These are phyloP conservation scores for Ophiostoma pallidulum DNA, from an alignment of 2,329 filamentous ascomycete genomes.

Conservation along the genomic window DNA sequence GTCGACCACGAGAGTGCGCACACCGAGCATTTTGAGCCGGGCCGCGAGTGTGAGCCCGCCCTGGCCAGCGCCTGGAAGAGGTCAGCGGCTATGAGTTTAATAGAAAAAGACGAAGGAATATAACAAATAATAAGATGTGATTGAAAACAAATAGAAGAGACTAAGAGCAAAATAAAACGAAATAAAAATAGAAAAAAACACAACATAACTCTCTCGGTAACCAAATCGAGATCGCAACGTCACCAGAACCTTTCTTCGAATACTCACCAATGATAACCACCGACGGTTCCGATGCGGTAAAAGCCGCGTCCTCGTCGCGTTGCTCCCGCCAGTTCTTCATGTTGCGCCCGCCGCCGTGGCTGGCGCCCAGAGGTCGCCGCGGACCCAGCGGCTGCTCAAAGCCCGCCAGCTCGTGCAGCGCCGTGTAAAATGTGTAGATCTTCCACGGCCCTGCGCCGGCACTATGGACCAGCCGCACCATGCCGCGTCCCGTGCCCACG, in stretches of 20 bases:
- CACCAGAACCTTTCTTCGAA: too few relatives aligned
- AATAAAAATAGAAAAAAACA: too few relatives aligned
- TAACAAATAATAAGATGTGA: too few relatives aligned
- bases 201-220: too few relatives aligned
- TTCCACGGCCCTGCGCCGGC: conserved; percentile 40
- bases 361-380: conserved; percentile 44
- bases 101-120: too few relatives aligned
- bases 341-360: conserved; percentile 41
- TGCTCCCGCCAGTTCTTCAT: conserved; percentile 53
- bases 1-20: conserved; percentile 50
- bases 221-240: too few relatives aligned
- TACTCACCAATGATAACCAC: conserved; percentile 52
- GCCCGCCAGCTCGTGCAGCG: conserved; percentile 43
- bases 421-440: conserved; percentile 54
- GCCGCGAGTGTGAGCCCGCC: conserved; percentile 48
- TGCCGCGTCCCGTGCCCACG: conserved; percentile 45
- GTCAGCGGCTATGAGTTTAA: too few relatives aligned
- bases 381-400: conserved; percentile 39
- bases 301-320: conserved; percentile 38
- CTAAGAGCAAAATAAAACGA: too few relatives aligned
- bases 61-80: conserved; percentile 51
- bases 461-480: conserved; percentile 40
- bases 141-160: too few relatives aligned
- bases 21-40: conserved; percentile 48
- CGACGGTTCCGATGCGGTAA: conserved; percentile 40